Percentiles rank a stretch among this genome's conserved stretches.
These are phyloP conservation scores for Hibiscus mutabilis DNA, from an alignment of 345 rosid genomes.

Conservation along the genomic window DNA sequence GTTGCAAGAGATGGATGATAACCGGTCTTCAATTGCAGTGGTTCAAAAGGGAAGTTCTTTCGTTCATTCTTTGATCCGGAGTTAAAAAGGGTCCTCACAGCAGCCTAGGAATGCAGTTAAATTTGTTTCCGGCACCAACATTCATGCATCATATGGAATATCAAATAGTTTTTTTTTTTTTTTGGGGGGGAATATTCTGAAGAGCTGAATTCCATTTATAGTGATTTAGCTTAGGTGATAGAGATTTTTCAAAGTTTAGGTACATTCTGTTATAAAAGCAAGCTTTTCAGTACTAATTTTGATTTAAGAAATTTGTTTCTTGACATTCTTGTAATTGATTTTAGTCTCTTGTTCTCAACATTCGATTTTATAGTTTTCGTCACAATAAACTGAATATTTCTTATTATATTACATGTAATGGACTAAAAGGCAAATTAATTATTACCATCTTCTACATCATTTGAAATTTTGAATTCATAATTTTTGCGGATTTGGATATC, in stretches of 20 bases:
- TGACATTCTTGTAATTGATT: neutral
- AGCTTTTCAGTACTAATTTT: neutral
- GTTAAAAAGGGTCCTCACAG: neutral
- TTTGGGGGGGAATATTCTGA: neutral
- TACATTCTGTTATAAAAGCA: neutral
- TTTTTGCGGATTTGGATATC: too few relatives aligned
- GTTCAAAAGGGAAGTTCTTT: neutral
- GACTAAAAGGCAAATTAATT: neutral
- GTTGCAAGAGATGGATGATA: constrained; percentile 3
- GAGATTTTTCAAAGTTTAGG: neutral
- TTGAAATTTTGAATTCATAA: too few relatives aligned
- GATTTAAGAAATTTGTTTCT: neutral
- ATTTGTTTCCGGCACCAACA: neutral
- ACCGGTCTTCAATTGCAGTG: constrained; percentile 1
- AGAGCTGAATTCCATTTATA: neutral
- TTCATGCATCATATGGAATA: too few relatives aligned
- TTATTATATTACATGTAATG: too few relatives aligned
- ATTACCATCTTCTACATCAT: too few relatives aligned
- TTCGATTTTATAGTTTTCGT: neutral
- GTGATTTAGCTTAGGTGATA: neutral
- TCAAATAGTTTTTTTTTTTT: too few relatives aligned
- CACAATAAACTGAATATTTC: neutral
- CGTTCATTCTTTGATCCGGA: constrained; percentile 28
- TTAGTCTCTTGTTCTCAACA: neutral
- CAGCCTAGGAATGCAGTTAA: neutral